Evolutionary conservation across 2,329 filamentous ascomycete species (phyloP), one percentile per base, ranked within the genome.

Genomic region (Monilinia vaccinii-corymbosi): DNA sequence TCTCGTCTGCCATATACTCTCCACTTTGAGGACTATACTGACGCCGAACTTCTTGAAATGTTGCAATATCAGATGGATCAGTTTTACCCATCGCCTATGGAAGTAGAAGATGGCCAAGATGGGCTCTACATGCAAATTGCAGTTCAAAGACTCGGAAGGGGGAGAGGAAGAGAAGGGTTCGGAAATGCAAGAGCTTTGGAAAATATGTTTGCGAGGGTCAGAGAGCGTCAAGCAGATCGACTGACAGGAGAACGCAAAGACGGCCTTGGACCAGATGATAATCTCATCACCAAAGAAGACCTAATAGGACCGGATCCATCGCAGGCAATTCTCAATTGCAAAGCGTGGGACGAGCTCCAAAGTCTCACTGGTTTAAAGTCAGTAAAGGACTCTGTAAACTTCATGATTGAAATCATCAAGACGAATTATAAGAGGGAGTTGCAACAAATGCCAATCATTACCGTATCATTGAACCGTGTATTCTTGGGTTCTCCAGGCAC

Each of bases 401-500:
- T 77, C 0, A 71, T 91, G 1, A 71, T 89, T n/a, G 81, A 85
- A 63, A 80, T 77, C 0, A 76, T 90, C 18, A 73, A 79, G 58
- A 75, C 75, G 2, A 91, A 91, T 67, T 91, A 89, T 61, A 65
- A 79, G 4, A 75, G 86, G 0, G 88, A 91, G 67, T 72, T 91
- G 0, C 66, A 75, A 0, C 87, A 90, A 65, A 74, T 86, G 67
- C 77, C 79, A 0, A 69, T 78, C 0, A 73, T 91, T 0, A 73
- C 85, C 57, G 84, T 83, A 56, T 82, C 79, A 0, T 75, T 91
- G 0, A 91, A 91, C 69, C 77, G 79, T 9, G 81, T 90, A 1
- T 89, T 92, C 59, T 69, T 91, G 0, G 88, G 88, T 0, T 81
- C 78, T 1, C 88, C 89, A 0, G 88, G 89, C 0, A 92, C 88